These are phyloP conservation scores for Globisporangium parvum DNA, from an alignment of 352 stramenopile genomes.

Conservation along the genomic window DNA sequence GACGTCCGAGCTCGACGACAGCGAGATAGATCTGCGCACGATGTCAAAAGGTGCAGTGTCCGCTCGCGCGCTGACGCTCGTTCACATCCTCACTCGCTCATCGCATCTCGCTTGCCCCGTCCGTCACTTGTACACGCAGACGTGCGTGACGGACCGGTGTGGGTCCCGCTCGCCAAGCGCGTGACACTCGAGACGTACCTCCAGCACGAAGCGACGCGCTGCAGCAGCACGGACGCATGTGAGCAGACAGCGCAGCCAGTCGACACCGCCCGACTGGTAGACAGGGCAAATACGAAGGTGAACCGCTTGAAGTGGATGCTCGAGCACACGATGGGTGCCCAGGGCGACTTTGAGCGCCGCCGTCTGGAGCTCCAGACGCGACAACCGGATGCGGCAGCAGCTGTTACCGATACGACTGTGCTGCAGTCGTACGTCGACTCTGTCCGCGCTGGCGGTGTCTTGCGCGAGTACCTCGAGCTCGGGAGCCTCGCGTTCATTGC, in stretches of 20 bases:
- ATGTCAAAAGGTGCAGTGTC: slow-evolving; percentile 46
- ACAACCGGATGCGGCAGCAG: slow-evolving; percentile 6
- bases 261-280: slow-evolving; percentile 4
- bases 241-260: background rate
- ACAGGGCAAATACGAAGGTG: slow-evolving; percentile 59
- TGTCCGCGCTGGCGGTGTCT: slow-evolving; percentile 58
- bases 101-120: no score
- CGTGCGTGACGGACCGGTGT: slow-evolving; percentile 57
- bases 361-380: slow-evolving; percentile 59
- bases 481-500: slow-evolving; percentile 74
- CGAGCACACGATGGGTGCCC: slow-evolving; percentile 87
- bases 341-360: slow-evolving; percentile 87
- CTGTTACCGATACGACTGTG: slow-evolving; percentile 71
- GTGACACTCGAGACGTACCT: slow-evolving; percentile 51
- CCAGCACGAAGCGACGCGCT: slow-evolving; percentile 11
- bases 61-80: background rate
- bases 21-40: slow-evolving; percentile 52
- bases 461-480: slow-evolving; percentile 83
- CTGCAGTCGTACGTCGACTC: slow-evolving; percentile 73
- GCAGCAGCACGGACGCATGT: background rate
- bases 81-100: slow-evolving; percentile 1
- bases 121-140: slow-evolving; percentile 23
- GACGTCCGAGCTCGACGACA: slow-evolving; percentile 70
- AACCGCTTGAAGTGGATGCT: slow-evolving; percentile 90
- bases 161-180: slow-evolving; percentile 53